A percentile compares a stretch with the other conserved stretches of the same genome.
These are phyloP conservation scores for Kwoniella bestiolae DNA, from an alignment of 768 basidiomycete genomes.

Conservation along the genomic window DNA sequence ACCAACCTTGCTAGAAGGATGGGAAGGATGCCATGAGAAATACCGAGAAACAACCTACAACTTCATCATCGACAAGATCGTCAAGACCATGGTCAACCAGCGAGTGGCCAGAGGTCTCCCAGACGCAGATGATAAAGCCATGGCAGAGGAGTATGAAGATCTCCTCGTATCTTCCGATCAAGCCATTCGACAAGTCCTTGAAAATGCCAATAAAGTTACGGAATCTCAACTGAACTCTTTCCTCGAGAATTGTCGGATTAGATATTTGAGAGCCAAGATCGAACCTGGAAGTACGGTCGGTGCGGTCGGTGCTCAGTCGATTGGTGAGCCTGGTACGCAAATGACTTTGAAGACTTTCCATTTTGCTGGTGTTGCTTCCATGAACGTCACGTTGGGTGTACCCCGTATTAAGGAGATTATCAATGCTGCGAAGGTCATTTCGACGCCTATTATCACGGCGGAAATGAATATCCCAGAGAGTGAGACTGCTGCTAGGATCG, in stretches of 20 bases:
- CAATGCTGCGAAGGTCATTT: slow-evolving; percentile 96
- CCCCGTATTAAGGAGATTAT: slow-evolving; percentile 99
- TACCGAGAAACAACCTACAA: slow-evolving; percentile 59
- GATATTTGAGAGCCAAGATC: slow-evolving; percentile 92
- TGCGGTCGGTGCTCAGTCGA: slow-evolving; percentile 97
- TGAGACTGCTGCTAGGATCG: slow-evolving; percentile 95
- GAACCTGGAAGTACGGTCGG: slow-evolving; percentile 99
- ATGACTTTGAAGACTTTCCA: slow-evolving; percentile 99
- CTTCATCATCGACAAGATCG: slow-evolving; percentile 74
- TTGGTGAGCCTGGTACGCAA: slow-evolving; percentile 98
- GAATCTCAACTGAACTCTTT: slow-evolving; percentile 76
- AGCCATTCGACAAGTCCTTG: slow-evolving; percentile 70
- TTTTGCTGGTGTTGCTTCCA: slow-evolving; percentile 98
- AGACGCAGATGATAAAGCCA: slow-evolving; percentile 68
- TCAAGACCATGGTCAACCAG: slow-evolving; percentile 67
- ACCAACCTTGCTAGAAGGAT: slow-evolving; percentile 27
- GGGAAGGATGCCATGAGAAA: slow-evolving; percentile 52
- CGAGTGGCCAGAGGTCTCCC: slow-evolving; percentile 79
- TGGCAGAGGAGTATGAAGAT: slow-evolving; percentile 71
- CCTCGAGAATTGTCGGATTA: slow-evolving; percentile 83
- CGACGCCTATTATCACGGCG: slow-evolving; percentile 97
- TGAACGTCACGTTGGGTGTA: slow-evolving; percentile 99
- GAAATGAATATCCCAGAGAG: slow-evolving; percentile 77
- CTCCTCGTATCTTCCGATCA: slow-evolving; percentile 74
- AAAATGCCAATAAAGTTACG: slow-evolving; percentile 89